Evolutionary conservation across 495 filamentous ascomycete species (phyloP).

Genomic region (Penicillium daleae): DNA sequence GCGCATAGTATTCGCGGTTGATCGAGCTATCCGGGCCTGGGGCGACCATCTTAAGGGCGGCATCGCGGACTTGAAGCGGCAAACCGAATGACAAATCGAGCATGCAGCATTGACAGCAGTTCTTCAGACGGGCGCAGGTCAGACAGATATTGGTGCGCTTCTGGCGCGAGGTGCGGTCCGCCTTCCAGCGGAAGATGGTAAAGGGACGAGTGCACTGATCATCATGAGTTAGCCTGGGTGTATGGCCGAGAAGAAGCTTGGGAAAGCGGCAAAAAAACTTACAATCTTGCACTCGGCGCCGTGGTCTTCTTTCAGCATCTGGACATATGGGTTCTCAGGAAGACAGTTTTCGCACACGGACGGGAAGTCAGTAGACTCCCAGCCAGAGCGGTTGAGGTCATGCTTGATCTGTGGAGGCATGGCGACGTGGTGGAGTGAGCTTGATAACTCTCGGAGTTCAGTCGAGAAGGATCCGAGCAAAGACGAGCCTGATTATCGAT

Average conservation of each 20-base stretch:
- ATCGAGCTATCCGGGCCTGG: constrained; percentile 88
- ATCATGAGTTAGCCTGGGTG: background rate
- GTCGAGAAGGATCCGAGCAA: constrained; percentile 2
- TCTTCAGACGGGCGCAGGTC: constrained; percentile 93
- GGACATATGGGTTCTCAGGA: constrained; percentile 95
- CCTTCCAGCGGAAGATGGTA: constrained; percentile 94
- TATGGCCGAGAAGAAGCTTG: background rate
- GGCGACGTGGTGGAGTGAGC: constrained; percentile 10
- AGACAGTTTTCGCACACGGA: constrained; percentile 78
- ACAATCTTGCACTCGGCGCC: constrained; percentile 70
- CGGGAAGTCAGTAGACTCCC: constrained; percentile 84
- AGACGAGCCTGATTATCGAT: constrained; percentile 19
- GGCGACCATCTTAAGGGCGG: constrained; percentile 95
- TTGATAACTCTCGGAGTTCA: constrained; percentile 7
- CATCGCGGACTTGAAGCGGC: constrained; percentile 90
- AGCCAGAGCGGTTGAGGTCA: constrained; percentile 93
- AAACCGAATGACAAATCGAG: constrained; percentile 93
- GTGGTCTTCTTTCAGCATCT: constrained; percentile 96
- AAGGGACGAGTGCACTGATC: constrained; percentile 85
- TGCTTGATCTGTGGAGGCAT: constrained; percentile 81
- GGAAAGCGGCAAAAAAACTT: constrained; percentile 24
- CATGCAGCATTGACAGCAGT: constrained; percentile 99
- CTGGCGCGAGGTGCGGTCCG: constrained; percentile 81
- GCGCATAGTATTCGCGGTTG: constrained; percentile 96
- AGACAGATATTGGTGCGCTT: constrained; percentile 91